These are phyloP conservation scores for Alternaria sp. DNA, from an alignment of 2,329 filamentous ascomycete species.

Conservation along the genomic window DNA sequence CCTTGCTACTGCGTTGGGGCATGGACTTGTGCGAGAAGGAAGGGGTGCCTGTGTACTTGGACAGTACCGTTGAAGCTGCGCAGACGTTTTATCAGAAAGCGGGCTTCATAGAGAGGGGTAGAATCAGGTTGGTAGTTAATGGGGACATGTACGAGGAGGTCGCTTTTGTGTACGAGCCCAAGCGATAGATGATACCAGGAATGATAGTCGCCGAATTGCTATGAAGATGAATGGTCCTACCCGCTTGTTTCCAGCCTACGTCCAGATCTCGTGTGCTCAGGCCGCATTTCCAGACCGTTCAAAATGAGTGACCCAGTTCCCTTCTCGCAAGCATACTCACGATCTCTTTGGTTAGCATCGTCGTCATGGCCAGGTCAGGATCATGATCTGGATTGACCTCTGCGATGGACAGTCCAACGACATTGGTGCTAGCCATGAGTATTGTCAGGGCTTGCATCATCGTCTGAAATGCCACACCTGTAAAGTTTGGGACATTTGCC, in stretches of 20 bases:
- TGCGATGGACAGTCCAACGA: conserved; percentile 21
- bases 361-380: conserved; percentile 18
- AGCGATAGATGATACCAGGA: not conserved
- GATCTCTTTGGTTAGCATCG: conserved; percentile 15
- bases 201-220: not conserved
- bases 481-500: conserved; percentile 33
- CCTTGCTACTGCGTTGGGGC: conserved; percentile 6
- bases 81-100: conserved; percentile 9
- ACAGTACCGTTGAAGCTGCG: conserved; percentile 6
- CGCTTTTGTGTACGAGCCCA: conserved; percentile 6
- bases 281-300: not conserved
- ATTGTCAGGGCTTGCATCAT: conserved; percentile 25
- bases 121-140: conserved; percentile 4
- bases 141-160: conserved; percentile 10
- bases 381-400: conserved; percentile 32
- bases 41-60: conserved; percentile 6
- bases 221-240: not conserved
- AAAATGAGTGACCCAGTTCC: not conserved
- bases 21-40: conserved; percentile 1
- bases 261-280: not conserved
- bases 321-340: conserved; percentile 3
- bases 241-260: not conserved
- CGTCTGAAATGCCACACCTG: conserved; percentile 27
- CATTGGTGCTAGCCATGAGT: conserved; percentile 27
- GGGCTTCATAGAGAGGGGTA: conserved; percentile 7